Evolutionary conservation across 495 filamentous ascomycete species (phyloP).

Genomic region (Tuber microsphaerosporum): DNA sequence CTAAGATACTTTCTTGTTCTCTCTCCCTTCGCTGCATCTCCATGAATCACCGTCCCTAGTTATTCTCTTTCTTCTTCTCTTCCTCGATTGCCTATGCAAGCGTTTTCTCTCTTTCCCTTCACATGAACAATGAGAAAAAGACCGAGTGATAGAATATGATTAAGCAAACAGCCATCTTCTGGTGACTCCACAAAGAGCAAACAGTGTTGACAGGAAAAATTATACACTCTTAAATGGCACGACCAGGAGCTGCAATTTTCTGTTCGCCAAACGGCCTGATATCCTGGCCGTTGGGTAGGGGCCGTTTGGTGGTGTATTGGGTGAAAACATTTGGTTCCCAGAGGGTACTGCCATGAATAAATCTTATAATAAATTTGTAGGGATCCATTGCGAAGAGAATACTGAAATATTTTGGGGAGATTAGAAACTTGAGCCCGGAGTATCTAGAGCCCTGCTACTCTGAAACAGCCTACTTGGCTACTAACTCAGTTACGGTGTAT

Average conservation of each 20-base stretch:
- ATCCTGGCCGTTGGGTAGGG: background rate
- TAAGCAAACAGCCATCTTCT: background rate
- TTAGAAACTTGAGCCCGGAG: no score
- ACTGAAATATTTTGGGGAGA: no score
- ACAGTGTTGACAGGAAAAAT: background rate
- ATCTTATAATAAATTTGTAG: no score
- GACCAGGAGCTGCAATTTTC: no score
- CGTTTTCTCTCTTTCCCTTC: background rate
- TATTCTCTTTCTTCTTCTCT: background rate
- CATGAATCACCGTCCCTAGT: no score
- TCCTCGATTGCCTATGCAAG: background rate
- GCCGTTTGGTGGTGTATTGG: background rate
- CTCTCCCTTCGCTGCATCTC: no score
- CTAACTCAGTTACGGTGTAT: no score
- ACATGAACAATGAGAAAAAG: background rate
- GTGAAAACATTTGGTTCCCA: background rate
- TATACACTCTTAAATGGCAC: background rate
- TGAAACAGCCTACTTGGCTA: no score
- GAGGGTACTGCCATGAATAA: no score
- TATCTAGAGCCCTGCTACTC: no score
- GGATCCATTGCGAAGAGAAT: no score
- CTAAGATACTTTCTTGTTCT: no score
- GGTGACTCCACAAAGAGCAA: background rate
- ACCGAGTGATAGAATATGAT: background rate
- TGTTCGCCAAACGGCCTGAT: background rate